Base-by-base conservation (phyloP, 805 yeast species). In the Dipodascopsis tothii region DNA sequence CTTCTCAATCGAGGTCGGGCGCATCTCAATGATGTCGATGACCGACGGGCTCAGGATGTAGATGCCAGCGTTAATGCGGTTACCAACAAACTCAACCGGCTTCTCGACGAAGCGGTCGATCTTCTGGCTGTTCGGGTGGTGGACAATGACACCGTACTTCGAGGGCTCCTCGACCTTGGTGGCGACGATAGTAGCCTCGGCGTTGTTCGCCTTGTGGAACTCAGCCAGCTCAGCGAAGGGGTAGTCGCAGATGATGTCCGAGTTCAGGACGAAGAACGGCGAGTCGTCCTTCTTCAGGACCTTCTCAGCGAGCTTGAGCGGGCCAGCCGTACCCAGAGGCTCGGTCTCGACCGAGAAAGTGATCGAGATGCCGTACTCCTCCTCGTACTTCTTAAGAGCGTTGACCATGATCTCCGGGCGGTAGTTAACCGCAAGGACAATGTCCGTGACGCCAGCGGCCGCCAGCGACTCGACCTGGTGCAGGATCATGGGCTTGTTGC, bases 131-230 rank as follows among this genome's bases (percentile, higher is more conserved):
- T 85, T 84, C 72, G 88, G 81, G 74, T 92, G 96, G 64, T 85
- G 94, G 52, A 92, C 99, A 68, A 92, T 92, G 66, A 92, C 99
- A 78, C 99, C 99, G 73, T 92, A 92, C 73, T 92, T 92, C 62
- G 95, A 84, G 54, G 99, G 99, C 73, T 92, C 99, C 67, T 92
- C 98, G 56, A 92, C 99, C 76, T 92, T 92, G 64, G 99, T 92
- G 54, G 97, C 98, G 51, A 92, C 97, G 64, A 92, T 92, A 61
- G 98, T 92, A 70, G 96, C 98, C 61, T 78, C 84, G 67, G 94
- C 97, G 68, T 96, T 96, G 72, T 90, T 97, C 51, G 83, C 80
- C 66, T 75, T 71, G 78, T 92, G 99, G 86, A 87, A 92, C 43
- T 73, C 81, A 54, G 85, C 88, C 64, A 92, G 78, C 67, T 90